Evolutionary conservation across 1,139 yeast genomes (phyloP), one percentile per base, ranked within the genome.

Genomic region (Blastobotrys illinoisensis): DNA sequence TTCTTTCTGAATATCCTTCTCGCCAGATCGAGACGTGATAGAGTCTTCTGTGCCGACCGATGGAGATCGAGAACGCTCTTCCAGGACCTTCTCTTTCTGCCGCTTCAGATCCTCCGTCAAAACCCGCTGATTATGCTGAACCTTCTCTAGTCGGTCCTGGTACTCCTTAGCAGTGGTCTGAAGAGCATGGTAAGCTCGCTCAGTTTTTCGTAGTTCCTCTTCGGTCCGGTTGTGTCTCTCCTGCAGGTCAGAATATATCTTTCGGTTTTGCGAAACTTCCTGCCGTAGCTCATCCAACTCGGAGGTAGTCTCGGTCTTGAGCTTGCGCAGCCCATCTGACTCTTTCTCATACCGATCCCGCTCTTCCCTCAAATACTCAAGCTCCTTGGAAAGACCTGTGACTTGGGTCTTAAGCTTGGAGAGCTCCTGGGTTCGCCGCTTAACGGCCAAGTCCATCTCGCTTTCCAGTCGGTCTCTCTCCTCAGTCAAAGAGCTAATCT

Each of bases 381-480:
- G 64, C 16, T 67, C 67, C 50, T 62, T 61, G 40, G 62, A 68
- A 45, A 73, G 58, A 19, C 69, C 71, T 2, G 62, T 64, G 3
- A 69, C 54, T 46, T 66, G 67, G 23, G 65, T 58, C 46, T 62
- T 64, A 49, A 74, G 54, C 13, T 63, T 75, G 28, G 74, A 75
- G 20, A 79, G 67, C 50, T 76, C 80, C 24, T 75, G 69, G 62
- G 81, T 79, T 63, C 83, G 72, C 70, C 79, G 71, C 65, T 78
- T 79, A 40, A 81, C 68, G 11, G 74, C 67, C 20, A 75, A 60
- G n/a, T 80, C 79, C 11, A 79, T 66, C 28, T 81, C 84, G 9
- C 78, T 71, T 60, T 87, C 89, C 1, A 82, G 60, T 47, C 79
- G 79, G 18, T 77, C 78, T 51, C 81, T 83, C 57, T 86, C 93